These are phyloP conservation scores for Pestalotiopsis sp. DNA, from an alignment of 2,329 filamentous ascomycete species.

Conservation along the genomic window DNA sequence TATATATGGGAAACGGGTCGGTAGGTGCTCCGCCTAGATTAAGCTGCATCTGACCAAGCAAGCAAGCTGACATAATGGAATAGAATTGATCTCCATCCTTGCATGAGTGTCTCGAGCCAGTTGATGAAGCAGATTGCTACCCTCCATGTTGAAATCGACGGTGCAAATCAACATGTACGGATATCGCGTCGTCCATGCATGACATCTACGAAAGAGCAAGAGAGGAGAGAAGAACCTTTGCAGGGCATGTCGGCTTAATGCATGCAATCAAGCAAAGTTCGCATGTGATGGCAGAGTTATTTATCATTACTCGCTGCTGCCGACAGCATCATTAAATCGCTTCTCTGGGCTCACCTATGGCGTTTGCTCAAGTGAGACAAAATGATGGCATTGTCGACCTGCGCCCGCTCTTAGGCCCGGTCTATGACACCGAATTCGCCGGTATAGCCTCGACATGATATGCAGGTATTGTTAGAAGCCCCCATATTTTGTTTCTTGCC, in stretches of 20 bases:
- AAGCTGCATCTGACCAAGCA: not conserved
- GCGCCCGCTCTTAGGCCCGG: not conserved
- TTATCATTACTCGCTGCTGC: constrained; percentile 9
- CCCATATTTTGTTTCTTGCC: not conserved
- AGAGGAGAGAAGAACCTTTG: not conserved
- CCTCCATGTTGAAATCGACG: not conserved
- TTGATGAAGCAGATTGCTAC: not conserved
- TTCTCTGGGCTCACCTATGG: constrained; percentile 7
- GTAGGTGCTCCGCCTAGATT: not conserved
- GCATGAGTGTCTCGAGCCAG: not conserved
- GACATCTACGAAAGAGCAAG: not conserved
- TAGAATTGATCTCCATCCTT: not conserved
- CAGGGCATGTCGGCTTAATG: not conserved
- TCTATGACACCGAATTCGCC: not conserved
- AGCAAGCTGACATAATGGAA: not conserved
- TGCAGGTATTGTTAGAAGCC: constrained; percentile 9
- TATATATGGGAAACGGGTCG: not conserved
- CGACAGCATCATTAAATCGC: not conserved
- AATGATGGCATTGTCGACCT: constrained; percentile 12
- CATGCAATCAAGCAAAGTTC: not conserved
- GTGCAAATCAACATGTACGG: not conserved
- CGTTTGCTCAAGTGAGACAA: constrained; percentile 10
- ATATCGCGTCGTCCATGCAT: not conserved
- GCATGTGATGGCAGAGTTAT: not conserved
- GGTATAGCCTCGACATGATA: constrained; percentile 3